Evolutionary conservation across 2,329 filamentous ascomycete species (phyloP), one percentile per base, ranked within the genome.

Genomic region (Ascochyta fabae): DNA sequence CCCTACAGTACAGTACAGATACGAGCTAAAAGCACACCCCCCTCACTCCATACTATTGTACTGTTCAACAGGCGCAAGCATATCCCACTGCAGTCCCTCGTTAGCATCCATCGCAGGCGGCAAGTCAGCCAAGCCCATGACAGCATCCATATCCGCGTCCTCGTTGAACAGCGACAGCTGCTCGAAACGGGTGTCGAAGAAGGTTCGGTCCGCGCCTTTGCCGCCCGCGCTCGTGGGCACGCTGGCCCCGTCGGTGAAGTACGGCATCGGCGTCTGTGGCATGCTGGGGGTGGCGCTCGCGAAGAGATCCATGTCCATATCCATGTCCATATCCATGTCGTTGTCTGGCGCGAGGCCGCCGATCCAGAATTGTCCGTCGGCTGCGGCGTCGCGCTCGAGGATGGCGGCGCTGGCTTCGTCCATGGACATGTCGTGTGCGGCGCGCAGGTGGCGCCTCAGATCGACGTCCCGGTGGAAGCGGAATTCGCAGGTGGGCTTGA

Each of bases 401-500:
- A 79, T 65, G 29, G 74, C 71, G 13, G 77, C 72, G 15, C 75
- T 70, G 64, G 78, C 60, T 4, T 71, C 68, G n/a, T 64, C 61
- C 1, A 72, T 73, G 4, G 61, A 44, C 40, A 75, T 72, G 24
- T 68, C 69, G 57, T 82, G 80, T n/a, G 79, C 73, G 31, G 78
- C 46, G 77, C 75, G 53, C 75, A 79, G 74, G 65, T 88, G 86
- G 6, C 81, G 72, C 60, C 82, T 80, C 4, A 87, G 76, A 65
- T 88, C 84, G 58, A 84, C 83, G 34, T 85, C 81, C 41, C 83
- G 79, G 53, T 79, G 78, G 74, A 88, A 88, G 40, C 80, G 79
- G 62, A 80, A 76, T n/a, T 74, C 71, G 65, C 86, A 88, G 6
- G 69, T 70, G 3, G 73, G 64, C 19, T 81, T 67, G 6, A 84